phyloP scores from a whole-genome alignment of 2,329 filamentous ascomycete species.

The Diplodia mutila region DNA sequence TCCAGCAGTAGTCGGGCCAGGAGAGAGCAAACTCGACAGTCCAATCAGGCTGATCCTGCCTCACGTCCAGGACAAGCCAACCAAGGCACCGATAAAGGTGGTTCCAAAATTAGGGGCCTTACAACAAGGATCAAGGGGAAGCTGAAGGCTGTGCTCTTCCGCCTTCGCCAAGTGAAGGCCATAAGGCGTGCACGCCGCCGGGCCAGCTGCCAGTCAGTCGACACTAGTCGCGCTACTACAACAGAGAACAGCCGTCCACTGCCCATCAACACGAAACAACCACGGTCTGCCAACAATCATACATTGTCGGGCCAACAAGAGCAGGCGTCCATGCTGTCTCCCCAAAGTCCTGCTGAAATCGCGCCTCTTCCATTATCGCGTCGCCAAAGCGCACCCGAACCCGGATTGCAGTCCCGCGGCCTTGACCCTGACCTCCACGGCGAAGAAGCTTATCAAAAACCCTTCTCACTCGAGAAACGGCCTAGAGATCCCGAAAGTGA shows the following conservation, averaged over 20 bases:
- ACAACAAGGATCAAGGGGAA: background rate
- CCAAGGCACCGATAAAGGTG: background rate
- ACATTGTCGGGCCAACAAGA: background rate
- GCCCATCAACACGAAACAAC: background rate
- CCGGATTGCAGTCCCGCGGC: background rate
- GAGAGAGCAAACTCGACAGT: background rate
- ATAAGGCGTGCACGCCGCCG: slow-evolving; percentile 3
- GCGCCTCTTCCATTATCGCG: background rate
- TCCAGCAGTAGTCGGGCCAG: slow-evolving; percentile 6
- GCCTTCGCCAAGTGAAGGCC: background rate
- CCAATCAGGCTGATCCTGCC: background rate
- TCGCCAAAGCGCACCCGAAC: slow-evolving; percentile 16
- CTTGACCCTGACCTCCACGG: background rate
- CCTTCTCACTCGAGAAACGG: background rate
- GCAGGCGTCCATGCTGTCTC: background rate
- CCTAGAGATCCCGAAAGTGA: background rate
- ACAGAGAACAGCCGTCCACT: slow-evolving; percentile 7
- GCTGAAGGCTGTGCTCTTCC: background rate
- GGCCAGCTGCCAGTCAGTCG: slow-evolving; percentile 2
- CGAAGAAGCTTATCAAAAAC: background rate
- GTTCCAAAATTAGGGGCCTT: background rate
- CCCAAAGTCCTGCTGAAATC: background rate
- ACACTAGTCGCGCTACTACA: background rate
- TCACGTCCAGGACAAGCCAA: background rate
- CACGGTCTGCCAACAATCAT: no score